Percentiles rank a stretch among this genome's conserved stretches.
Evolutionary conservation across 2,329 filamentous ascomycete genomes (phyloP).

Genomic region (Alternaria gansuensis): DNA sequence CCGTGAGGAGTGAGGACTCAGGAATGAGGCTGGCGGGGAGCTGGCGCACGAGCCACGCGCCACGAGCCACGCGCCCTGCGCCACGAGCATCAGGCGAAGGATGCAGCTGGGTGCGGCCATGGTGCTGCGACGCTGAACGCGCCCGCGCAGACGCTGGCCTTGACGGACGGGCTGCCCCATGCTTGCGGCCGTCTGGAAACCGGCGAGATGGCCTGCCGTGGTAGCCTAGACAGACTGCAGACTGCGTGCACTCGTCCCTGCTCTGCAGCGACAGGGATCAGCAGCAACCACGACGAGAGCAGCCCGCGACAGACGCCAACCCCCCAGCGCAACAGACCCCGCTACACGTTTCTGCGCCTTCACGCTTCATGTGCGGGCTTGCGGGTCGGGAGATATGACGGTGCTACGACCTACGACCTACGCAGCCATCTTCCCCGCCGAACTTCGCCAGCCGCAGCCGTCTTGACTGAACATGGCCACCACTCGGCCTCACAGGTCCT

Average conservation of each 20-base stretch:
- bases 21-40: slow-evolving; percentile 31
- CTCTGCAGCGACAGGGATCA: slow-evolving; percentile 12
- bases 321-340: slow-evolving; percentile 1
- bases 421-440: slow-evolving; percentile 34
- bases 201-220: background rate
- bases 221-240: slow-evolving; percentile 13
- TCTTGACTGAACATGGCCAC: slow-evolving; percentile 48
- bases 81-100: slow-evolving; percentile 16
- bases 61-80: slow-evolving; percentile 11
- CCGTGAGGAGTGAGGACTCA: no score
- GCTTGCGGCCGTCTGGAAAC: no score
- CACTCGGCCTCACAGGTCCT: slow-evolving; percentile 50
- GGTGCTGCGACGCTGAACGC: no score
- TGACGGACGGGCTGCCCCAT: background rate
- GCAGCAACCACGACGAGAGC: slow-evolving; percentile 17
- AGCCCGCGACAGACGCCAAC: slow-evolving; percentile 10
- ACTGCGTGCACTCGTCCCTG: slow-evolving; percentile 10
- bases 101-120: background rate
- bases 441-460: slow-evolving; percentile 40
- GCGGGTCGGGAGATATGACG: slow-evolving; percentile 42
- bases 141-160: background rate
- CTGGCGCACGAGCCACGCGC: slow-evolving; percentile 10
- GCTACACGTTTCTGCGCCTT: background rate
- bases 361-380: slow-evolving; percentile 19
- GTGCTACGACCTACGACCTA: slow-evolving; percentile 22